Evolutionary conservation across 225 moss, liverwort and hornwort genomes (phyloP).

Genomic region (Pseudisothecium myosuroides): DNA sequence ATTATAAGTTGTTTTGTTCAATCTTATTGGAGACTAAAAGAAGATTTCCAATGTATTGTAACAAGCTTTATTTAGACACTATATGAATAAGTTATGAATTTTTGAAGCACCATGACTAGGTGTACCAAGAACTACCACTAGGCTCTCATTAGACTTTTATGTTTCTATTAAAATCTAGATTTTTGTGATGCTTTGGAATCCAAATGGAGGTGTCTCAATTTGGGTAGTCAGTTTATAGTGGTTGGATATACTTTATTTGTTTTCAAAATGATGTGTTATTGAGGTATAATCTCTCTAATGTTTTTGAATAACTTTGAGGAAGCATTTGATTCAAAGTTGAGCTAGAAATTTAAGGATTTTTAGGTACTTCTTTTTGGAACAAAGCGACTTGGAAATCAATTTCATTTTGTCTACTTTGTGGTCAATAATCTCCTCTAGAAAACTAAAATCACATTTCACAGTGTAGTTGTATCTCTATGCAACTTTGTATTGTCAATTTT

Average conservation of each 20-base stretch:
- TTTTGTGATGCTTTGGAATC: neutral
- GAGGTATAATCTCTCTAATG: neutral
- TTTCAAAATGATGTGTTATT: neutral
- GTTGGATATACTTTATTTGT: neutral
- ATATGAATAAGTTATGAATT: neutral
- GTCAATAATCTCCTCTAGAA: neutral
- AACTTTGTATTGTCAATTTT: neutral
- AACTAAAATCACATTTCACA: neutral
- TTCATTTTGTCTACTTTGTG: neutral
- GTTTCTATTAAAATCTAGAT: neutral
- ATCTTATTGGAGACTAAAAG: neutral
- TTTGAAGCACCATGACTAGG: neutral
- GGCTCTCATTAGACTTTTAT: neutral
- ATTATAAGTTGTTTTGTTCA: neutral
- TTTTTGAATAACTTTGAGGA: neutral
- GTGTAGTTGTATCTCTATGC: neutral
- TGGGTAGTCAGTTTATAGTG: neutral
- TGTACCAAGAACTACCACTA: neutral
- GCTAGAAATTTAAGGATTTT: neutral
- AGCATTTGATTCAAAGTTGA: neutral
- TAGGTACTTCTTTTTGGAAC: too few species aligned
- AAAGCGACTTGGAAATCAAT: neutral
- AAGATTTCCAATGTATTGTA: neutral
- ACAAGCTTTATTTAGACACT: neutral
- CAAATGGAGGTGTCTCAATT: neutral